Percentiles rank a stretch among this genome's conserved stretches.
These are phyloP conservation scores for Fusarium nanum DNA, from an alignment of 2,329 filamentous ascomycete genomes.

Conservation along the genomic window DNA sequence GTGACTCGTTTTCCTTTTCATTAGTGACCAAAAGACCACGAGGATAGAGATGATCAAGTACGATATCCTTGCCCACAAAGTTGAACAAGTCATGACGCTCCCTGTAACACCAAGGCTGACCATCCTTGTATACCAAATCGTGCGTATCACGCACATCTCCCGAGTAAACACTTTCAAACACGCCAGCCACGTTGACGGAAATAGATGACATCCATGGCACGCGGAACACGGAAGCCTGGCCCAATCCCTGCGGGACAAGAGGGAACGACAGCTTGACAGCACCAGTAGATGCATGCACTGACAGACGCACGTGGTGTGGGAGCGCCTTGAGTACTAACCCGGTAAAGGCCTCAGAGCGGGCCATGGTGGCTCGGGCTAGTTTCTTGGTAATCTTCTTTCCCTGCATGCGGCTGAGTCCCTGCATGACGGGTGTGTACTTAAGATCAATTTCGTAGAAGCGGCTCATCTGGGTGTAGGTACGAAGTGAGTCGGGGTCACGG, in stretches of 20 bases:
- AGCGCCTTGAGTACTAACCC: conserved; percentile 1
- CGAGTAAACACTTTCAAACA: conserved; percentile 10
- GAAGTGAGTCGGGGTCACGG: conserved; percentile 7
- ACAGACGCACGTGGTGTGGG: conserved; percentile 10
- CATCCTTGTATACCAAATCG: conserved; percentile 9
- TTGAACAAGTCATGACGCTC: conserved; percentile 1
- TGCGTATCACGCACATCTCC: conserved; percentile 8
- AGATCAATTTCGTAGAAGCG: conserved; percentile 14
- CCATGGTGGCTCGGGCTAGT: conserved; percentile 9
- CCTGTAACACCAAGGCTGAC: conserved; percentile 10
- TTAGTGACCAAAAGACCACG: conserved; percentile 1
- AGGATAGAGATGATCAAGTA: conserved; percentile 2
- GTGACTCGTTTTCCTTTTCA: background rate
- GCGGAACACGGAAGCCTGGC: conserved; percentile 6
- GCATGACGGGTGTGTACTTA: conserved; percentile 7
- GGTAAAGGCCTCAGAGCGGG: conserved; percentile 9
- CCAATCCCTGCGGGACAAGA: conserved; percentile 2
- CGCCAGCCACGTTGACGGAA: conserved; percentile 6
- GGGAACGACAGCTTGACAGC: conserved; percentile 8
- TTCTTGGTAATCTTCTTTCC: conserved; percentile 14
- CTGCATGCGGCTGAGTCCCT: conserved; percentile 11
- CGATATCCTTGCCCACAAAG: background rate
- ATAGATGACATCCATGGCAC: conserved; percentile 15
- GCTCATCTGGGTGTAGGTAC: conserved; percentile 13
- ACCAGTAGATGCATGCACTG: conserved; percentile 6